A percentile compares a stretch with the other conserved stretches of the same genome.
These are phyloP conservation scores for Epichloe brachyelytri DNA, from an alignment of 2,329 filamentous ascomycete genomes.

Conservation along the genomic window DNA sequence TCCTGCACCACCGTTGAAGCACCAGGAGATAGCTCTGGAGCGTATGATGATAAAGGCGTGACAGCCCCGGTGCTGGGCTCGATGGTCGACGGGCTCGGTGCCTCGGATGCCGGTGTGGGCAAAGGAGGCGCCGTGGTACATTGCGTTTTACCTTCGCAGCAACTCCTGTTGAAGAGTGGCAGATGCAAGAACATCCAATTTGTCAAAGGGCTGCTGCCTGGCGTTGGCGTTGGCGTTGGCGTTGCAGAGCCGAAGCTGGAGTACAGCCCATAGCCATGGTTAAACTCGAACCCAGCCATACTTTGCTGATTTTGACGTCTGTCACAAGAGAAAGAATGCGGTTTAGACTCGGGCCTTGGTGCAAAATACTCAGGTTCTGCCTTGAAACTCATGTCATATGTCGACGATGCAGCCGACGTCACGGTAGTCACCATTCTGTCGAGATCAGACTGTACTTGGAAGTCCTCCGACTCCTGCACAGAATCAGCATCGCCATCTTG, in stretches of 20 bases:
- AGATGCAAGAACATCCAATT: conserved; percentile 25
- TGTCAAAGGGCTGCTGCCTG: conserved; percentile 16
- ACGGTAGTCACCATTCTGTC: not conserved
- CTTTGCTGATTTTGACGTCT: not conserved
- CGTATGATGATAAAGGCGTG: conserved; percentile 10
- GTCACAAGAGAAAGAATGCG: not conserved
- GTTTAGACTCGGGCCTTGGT: not conserved
- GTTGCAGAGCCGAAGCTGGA: conserved; percentile 1
- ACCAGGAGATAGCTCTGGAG: conserved; percentile 6
- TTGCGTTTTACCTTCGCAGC: conserved; percentile 12
- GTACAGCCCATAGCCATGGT: not conserved
- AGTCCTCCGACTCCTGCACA: not conserved
- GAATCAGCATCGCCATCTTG: not conserved
- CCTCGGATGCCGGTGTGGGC: conserved; percentile 12
- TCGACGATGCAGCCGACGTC: not conserved
- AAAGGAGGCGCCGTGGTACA: conserved; percentile 9
- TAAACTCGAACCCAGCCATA: not conserved
- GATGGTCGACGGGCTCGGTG: conserved; percentile 11
- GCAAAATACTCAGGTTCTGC: not conserved
- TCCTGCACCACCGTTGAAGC: conserved; percentile 3
- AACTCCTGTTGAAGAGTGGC: conserved; percentile 19
- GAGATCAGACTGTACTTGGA: not conserved
- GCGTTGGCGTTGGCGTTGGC: not conserved
- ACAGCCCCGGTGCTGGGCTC: conserved; percentile 11
- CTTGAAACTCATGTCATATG: not conserved